Evolutionary conservation across 805 yeast genomes (phyloP).

Genomic region (Candida pini): DNA sequence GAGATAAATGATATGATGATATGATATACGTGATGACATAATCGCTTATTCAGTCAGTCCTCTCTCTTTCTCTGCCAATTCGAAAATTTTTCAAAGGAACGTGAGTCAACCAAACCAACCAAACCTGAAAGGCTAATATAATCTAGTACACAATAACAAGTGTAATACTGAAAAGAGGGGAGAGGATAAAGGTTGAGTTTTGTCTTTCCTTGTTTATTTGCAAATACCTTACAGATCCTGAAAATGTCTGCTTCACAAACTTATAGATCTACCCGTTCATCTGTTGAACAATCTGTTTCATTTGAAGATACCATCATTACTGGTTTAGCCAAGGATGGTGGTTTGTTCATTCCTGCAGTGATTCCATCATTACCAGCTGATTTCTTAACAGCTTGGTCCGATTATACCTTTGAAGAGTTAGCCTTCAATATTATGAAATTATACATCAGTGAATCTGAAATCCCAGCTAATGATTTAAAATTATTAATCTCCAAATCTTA

Average conservation of each 20-base stretch:
- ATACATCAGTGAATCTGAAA: constrained; percentile 69
- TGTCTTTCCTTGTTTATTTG: no score
- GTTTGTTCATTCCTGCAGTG: constrained; percentile 80
- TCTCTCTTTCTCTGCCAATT: no score
- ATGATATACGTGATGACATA: no score
- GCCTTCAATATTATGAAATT: constrained; percentile 83
- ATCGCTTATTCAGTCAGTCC: no score
- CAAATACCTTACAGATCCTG: no score
- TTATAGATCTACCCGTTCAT: constrained; percentile 78
- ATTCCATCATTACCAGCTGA: constrained; percentile 61
- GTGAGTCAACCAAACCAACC: no score
- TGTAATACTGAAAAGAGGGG: no score
- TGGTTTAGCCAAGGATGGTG: constrained; percentile 96
- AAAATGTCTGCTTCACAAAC: constrained; percentile 41
- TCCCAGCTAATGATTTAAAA: constrained; percentile 63
- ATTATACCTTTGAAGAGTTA: constrained; percentile 73
- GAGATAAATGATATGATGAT: no score
- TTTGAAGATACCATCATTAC: constrained; percentile 81
- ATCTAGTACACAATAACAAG: no score
- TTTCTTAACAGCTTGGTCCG: constrained; percentile 62
- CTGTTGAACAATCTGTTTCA: constrained; percentile 44
- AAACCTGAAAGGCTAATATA: no score
- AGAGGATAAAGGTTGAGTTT: no score
- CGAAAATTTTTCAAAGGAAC: no score
- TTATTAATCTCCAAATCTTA: constrained; percentile 65